phyloP scores from a whole-genome alignment of 2,329 filamentous ascomycete genomes.

The Beauveria scarabaeidicola region DNA sequence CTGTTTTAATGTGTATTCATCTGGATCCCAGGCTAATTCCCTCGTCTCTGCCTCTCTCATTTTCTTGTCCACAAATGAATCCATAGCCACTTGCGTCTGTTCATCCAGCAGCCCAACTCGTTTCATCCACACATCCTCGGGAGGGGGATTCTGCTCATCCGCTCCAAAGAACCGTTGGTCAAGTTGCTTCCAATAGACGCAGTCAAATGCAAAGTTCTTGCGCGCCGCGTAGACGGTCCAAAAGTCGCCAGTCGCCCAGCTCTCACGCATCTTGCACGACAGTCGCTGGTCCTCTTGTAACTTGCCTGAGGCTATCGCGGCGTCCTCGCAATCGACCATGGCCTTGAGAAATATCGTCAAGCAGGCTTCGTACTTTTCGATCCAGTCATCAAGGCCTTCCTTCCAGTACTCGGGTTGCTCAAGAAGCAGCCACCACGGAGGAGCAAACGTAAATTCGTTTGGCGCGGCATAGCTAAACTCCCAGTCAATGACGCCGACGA shows the following conservation, averaged over 20 bases:
- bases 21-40: neutral
- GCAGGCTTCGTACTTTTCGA: neutral
- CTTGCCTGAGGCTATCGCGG: neutral
- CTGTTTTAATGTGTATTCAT: too few relatives aligned
- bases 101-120: neutral
- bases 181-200: neutral
- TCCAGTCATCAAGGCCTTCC: neutral
- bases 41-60: neutral
- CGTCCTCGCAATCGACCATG: neutral
- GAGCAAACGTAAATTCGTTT: neutral
- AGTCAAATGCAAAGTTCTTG: neutral
- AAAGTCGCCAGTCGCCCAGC: neutral
- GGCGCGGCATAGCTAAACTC: neutral
- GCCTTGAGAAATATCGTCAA: neutral
- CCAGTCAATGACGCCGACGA: neutral
- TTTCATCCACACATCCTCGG: neutral
- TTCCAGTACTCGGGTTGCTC: neutral
- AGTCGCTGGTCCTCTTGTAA: neutral
- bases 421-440: neutral
- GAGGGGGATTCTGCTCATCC: neutral
- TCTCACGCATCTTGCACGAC: neutral
- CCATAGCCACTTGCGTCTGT: neutral
- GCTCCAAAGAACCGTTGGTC: neutral
- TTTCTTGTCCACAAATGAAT: neutral
- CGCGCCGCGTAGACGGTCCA: slow-evolving; percentile 1